Evolutionary conservation across 441 rosid genomes (phyloP).

Genomic region (Lagerstroemia fauriei): DNA sequence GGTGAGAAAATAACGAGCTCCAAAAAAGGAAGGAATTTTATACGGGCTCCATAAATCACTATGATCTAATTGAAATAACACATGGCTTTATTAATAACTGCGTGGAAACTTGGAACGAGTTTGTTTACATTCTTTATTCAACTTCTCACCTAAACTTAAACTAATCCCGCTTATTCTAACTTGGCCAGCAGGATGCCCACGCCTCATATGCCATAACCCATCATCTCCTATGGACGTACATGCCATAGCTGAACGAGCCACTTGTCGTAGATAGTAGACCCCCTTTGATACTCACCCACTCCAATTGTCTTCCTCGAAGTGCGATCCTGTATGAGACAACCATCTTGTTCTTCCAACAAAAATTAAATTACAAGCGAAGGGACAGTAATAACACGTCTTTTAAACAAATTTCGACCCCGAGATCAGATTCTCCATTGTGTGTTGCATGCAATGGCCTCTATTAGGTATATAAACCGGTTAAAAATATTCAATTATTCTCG

Average conservation of each 20-base stretch:
- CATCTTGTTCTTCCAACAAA: too few relatives aligned
- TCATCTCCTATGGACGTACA: background rate
- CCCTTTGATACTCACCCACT: background rate
- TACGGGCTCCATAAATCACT: background rate
- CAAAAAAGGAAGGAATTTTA: background rate
- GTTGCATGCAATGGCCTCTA: background rate
- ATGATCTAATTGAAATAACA: background rate
- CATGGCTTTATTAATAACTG: background rate
- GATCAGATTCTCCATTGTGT: background rate
- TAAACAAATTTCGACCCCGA: background rate
- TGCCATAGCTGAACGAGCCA: background rate
- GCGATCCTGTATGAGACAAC: background rate
- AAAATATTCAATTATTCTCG: background rate
- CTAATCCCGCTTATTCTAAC: too few relatives aligned
- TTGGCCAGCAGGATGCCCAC: background rate
- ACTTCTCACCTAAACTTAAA: background rate
- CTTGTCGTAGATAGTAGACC: background rate
- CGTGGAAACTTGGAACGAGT: background rate
- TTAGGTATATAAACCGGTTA: background rate
- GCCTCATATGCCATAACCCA: background rate
- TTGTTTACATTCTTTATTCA: background rate
- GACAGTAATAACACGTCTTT: background rate
- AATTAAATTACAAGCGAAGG: background rate
- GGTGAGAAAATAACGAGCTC: background rate
- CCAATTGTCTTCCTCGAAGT: background rate